Evolutionary conservation across 768 basidiomycete species (phyloP).

Genomic region (Gymnopilus junonius): DNA sequence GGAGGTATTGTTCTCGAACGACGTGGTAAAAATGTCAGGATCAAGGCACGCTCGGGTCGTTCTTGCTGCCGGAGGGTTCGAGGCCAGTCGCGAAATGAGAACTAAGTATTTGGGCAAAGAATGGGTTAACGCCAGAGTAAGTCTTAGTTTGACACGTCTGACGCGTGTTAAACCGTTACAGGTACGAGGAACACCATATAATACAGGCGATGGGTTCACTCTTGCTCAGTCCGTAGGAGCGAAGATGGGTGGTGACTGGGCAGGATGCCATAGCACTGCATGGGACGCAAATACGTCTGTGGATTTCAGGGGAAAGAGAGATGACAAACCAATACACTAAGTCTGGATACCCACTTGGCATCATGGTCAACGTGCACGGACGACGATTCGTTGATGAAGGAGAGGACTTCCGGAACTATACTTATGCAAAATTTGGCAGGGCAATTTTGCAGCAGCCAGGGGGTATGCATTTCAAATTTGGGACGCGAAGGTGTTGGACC

Average conservation of each 20-base stretch:
- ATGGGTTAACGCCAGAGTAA: conserved; percentile 63
- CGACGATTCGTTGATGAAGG: conserved; percentile 74
- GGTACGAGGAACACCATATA: conserved; percentile 75
- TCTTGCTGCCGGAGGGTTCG: conserved; percentile 71
- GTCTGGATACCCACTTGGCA: conserved; percentile 72
- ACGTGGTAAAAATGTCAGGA: conserved; percentile 35
- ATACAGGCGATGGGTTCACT: conserved; percentile 65
- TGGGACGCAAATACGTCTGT: conserved; percentile 68
- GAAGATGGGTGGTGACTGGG: conserved; percentile 65
- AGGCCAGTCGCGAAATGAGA: conserved; percentile 57
- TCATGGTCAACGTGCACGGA: conserved; percentile 67
- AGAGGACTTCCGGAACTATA: conserved; percentile 73
- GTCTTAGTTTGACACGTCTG: not conserved
- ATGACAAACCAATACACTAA: conserved; percentile 76
- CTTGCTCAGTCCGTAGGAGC: conserved; percentile 58
- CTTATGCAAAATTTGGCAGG: conserved; percentile 70
- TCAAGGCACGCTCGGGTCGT: conserved; percentile 53
- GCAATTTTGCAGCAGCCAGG: conserved; percentile 62
- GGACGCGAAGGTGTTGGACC: conserved; percentile 49
- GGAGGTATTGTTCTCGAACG: conserved; percentile 50
- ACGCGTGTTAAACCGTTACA: conserved; percentile 22
- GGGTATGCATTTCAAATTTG: conserved; percentile 70
- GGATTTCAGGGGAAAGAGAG: conserved; percentile 54
- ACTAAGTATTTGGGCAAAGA: conserved; percentile 56
- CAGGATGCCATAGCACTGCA: conserved; percentile 71